Base-by-base conservation (phyloP, 2,329 filamentous ascomycete genomes). In the Emericellopsis cladophorae region DNA sequence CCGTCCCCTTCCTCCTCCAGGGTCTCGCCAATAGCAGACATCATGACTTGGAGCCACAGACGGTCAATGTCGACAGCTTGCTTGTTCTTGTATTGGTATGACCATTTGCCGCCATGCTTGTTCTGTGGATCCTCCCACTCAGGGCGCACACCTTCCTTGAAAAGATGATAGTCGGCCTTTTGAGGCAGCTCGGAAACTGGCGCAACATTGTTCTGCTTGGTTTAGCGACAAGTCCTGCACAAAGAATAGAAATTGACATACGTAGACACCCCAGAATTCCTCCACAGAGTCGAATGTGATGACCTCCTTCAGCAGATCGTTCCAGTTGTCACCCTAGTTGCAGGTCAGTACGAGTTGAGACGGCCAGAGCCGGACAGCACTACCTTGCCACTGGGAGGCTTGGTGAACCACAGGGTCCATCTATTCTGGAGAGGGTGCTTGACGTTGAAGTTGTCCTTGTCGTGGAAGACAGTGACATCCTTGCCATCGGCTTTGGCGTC, bases 331-430 rank as follows among this genome's bases (percentile, higher is more conserved):
- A 49, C 87, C 88, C 87, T 94, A 35, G 43, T n/a, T 23, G 7
- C 31, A 26, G 23, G 43, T 60, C 45, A 59, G 48, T 46, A 40
- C 26, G 7, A 15, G 21, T 26, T 36, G 40, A 11, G 24, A 14
- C 50, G 48, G 42, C 39, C 36, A 40, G 15, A 39, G 16, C 18
- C 33, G 12, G 40, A 24, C 21, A 7, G 37, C 41, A 69, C 45
- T 65, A 92, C 88, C 82, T 93, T 95, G 68, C 88, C 89, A 60
- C 81, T 93, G 35, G 90, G 84, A 41, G 92, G 90, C 76, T 96
- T 96, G 56, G 90, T 96, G 72, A 96, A 98, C 93, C 93, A 98
- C 42, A 98, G 73, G 44, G 92, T 96, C 92, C 92, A 98, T 60
- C 85, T 84, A 72, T 95, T 84, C 76, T 94, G 89, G 46, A 98